These are phyloP conservation scores for Zygosaccharomyces siamensis DNA, from an alignment of 805 yeast genomes.

Conservation along the genomic window DNA sequence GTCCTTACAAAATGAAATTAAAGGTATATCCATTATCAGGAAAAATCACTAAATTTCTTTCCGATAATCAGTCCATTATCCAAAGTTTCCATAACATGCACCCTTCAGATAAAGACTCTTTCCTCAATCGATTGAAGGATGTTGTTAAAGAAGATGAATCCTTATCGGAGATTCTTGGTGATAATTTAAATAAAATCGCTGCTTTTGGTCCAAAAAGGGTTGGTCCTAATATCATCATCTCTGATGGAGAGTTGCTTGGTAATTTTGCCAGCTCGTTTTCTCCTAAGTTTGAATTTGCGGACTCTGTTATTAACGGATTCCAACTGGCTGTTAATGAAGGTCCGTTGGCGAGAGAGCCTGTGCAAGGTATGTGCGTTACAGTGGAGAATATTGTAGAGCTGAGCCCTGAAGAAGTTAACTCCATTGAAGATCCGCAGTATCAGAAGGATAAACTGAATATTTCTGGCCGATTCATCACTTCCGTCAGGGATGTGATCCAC, in stretches of 20 bases:
- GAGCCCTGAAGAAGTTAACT: constrained; percentile 29
- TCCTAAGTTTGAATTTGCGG: constrained; percentile 43
- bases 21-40: constrained; percentile 53
- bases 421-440: constrained; percentile 21
- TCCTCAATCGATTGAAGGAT: constrained; percentile 34
- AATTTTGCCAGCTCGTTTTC: constrained; percentile 29
- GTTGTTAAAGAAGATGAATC: constrained; percentile 29
- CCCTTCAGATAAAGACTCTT: constrained; percentile 18
- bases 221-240: constrained; percentile 69
- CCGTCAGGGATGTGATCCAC: constrained; percentile 69
- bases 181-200: constrained; percentile 39
- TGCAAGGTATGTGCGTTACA: constrained; percentile 70
- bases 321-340: constrained; percentile 80
- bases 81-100: constrained; percentile 20
- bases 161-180: constrained; percentile 3
- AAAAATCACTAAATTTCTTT: constrained; percentile 45
- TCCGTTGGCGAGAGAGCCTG: constrained; percentile 81
- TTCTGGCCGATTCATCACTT: constrained; percentile 69
- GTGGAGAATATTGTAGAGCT: constrained; percentile 38
- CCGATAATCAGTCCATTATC: constrained; percentile 43
- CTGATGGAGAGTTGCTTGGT: constrained; percentile 35
- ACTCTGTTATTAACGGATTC: constrained; percentile 74
- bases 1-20: constrained; percentile 41
- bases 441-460: constrained; percentile 41
- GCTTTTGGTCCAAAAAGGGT: constrained; percentile 72